Evolutionary conservation across 2,329 filamentous ascomycete species (phyloP).

Genomic region (Fusarium penzigii): DNA sequence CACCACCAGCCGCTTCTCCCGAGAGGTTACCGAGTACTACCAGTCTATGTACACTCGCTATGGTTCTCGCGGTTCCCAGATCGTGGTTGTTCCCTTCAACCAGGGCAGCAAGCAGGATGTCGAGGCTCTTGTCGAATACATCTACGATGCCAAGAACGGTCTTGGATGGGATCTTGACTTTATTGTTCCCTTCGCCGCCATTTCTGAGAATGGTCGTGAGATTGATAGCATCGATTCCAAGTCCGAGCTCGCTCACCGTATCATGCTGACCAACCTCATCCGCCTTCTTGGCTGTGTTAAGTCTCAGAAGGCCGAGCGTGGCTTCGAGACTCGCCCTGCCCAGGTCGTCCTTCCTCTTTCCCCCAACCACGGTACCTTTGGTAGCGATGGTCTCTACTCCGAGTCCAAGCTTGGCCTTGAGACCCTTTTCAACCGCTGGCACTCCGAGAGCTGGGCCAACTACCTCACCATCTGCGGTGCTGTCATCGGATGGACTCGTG

Average conservation of each 20-base stretch:
- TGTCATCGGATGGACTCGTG: slow-evolving; percentile 98
- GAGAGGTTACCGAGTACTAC: slow-evolving; percentile 98
- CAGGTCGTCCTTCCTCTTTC: slow-evolving; percentile 96
- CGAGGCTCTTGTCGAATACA: slow-evolving; percentile 90
- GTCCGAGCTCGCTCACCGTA: slow-evolving; percentile 95
- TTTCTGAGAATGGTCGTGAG: slow-evolving; percentile 95
- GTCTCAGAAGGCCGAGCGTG: slow-evolving; percentile 81
- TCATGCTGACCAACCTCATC: slow-evolving; percentile 97
- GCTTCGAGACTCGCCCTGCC: slow-evolving; percentile 92
- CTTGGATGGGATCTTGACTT: slow-evolving; percentile 98
- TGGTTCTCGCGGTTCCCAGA: slow-evolving; percentile 89
- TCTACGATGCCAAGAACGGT: slow-evolving; percentile 94
- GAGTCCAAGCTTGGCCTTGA: slow-evolving; percentile 97
- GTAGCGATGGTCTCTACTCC: slow-evolving; percentile 95
- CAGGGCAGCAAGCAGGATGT: slow-evolving; percentile 98
- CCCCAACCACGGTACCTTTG: slow-evolving; percentile 97
- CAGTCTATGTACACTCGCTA: slow-evolving; percentile 97
- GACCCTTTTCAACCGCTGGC: slow-evolving; percentile 98
- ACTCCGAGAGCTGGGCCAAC: slow-evolving; percentile 95
- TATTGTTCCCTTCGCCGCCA: slow-evolving; percentile 94
- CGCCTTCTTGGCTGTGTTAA: slow-evolving; percentile 91
- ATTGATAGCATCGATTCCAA: slow-evolving; percentile 97
- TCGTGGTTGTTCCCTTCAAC: slow-evolving; percentile 98
- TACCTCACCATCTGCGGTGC: slow-evolving; percentile 98
- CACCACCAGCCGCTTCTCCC: slow-evolving; percentile 94